Base-by-base conservation (phyloP, 371 early-diverging fungal genomes). In the Apophysomyces ossiformis region DNA sequence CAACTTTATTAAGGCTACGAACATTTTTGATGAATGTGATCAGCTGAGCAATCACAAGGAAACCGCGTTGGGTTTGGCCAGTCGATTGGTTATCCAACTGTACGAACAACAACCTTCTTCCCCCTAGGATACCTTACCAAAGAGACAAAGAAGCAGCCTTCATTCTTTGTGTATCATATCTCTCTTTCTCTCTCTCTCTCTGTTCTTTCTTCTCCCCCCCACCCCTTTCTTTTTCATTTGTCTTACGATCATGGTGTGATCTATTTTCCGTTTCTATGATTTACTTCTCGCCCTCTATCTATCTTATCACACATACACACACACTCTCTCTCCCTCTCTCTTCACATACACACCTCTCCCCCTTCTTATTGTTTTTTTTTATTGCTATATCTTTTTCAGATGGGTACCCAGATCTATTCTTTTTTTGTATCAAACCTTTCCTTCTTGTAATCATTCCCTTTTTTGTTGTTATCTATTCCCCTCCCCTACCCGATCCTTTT, bases 91-190 rank as follows among this genome's bases (percentile, higher is more conserved):
- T 35, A 65, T 73, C 36, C 78, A 75, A 36, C 67, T 82, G 15
- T 76, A 69, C 54, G 77, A 76, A 64, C 76, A 77, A 67, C 66
- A 68, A 36, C 82, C 78, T 11, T 68, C 72, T 37, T 73, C 81
- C 57, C 78, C 79, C 26, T 50, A 50, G 16, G 8, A 6, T 18
- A 50, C 54, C 54, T 21, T 26, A 7, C 54, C 21, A 21, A 16
- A 50, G 2, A 26, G 32, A 21, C 18, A 47, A 50, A 50, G 32
- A 26, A 26, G 32, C 2, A 26, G 2, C n/a, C 54, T 9, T 50
- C 21, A 9, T n/a, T 26, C 21, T 11, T 50, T 50, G 54, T 50
- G 54, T 50, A 50, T 41, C 41, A 41, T 41, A 41, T 41, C 0
- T 13, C 41, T 32, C 54, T 18, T 4, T 18, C 8, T 50, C 50